A percentile compares a stretch with the other conserved stretches of the same genome.
phyloP scores from a whole-genome alignment of 306 rosid genomes.

The Medicago truncatula region MtrunA17r5.0-ANR NC_053044.1:41793501-41794000 shows the following conservation, averaged over 20 bases:
- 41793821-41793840: not conserved
- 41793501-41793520: too few species aligned
- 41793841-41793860: not conserved
- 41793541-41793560: not conserved
- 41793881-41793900: not conserved
- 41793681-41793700: too few species aligned
- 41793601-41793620: too few species aligned
- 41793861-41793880: not conserved
- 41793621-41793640: too few species aligned
- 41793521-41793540: conserved; percentile 7
- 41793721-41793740: not conserved
- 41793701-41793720: too few species aligned
- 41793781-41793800: not conserved
- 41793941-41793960: not conserved
- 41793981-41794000: not conserved
- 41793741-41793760: not conserved
- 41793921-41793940: too few species aligned
- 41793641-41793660: not conserved
- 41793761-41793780: not conserved
- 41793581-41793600: not conserved
- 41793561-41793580: not conserved
- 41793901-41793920: not conserved
- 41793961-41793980: not conserved
- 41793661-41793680: not conserved
- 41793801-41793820: not conserved